Evolutionary conservation across 257 asterid genomes (phyloP), one percentile per base, ranked within the genome.

Genomic region (Solanum raphanifolium): DNA sequence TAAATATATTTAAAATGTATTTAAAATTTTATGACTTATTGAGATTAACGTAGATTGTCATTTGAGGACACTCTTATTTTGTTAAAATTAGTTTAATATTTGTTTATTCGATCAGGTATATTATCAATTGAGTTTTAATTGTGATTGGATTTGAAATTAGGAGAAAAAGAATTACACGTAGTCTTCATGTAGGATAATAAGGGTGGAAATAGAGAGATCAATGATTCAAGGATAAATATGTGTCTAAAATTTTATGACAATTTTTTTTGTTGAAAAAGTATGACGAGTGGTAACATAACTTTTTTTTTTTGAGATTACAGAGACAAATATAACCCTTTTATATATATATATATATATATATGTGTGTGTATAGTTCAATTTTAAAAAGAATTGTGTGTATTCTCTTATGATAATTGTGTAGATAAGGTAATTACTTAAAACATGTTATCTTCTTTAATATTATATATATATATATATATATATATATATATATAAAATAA

Each of bases 11-110:
- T 5, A 1, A 27, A 27, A 27, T 68, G 5, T 68, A 16, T 27
- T 5, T 5, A 1, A 27, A 27, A 1, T 3, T 68, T 68, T 4
- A 27, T 68, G 5, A 3, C 1, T 27, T 68, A 68, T 3, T 13
- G 3, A 68, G 0, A 9, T 0, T n/a, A 11, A 27, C 0, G 0
- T 25, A 4, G 3, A 27, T 66, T 27, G 9, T 66, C 5, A 68
- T 25, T 5, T 68, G 36, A 5, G 74, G 31, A 68, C 21, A 13
- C 35, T 12, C 18, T n/a, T 3, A 65, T 65, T 66, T 66, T 16
- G 9, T 55, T 20, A 18, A 8, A 18, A 52, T 2, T 18, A 18
- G n/a, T 6, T 52, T 20, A 7, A 6, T 55, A 65, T 25, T 65
- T 65, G 18, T 10, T 65, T 65, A n/a, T 65, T 65, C 3, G 32